A percentile compares a stretch with the other conserved stretches of the same genome.
Conservation (phyloP, 1,139 yeast species). For the Lodderomyces jiufengensis region DNA sequence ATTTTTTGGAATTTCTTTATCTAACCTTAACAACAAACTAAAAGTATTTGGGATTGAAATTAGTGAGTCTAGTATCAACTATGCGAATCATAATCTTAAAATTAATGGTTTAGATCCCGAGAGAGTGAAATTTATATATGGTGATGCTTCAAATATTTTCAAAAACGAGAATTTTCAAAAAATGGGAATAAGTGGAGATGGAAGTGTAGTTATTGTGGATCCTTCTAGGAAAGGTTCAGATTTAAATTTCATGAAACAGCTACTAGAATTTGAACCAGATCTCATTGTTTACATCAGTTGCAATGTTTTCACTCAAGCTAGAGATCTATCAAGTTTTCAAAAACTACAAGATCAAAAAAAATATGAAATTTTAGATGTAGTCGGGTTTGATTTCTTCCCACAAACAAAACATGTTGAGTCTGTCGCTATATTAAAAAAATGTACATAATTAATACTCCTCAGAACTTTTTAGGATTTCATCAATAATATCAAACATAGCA, state of each 20-base stretch:
- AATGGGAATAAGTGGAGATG: slow-evolving; percentile 26
- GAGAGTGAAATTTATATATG: slow-evolving; percentile 33
- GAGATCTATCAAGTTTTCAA: slow-evolving; percentile 34
- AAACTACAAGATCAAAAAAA: slow-evolving; percentile 19
- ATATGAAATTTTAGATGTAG: slow-evolving; percentile 30
- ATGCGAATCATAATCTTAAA: slow-evolving; percentile 39
- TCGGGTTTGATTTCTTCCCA: slow-evolving; percentile 48
- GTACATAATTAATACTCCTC: slow-evolving; percentile 6
- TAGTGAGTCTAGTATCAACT: slow-evolving; percentile 28
- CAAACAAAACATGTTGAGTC: slow-evolving; percentile 49
- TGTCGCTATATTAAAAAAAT: slow-evolving; percentile 33
- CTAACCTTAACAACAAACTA: slow-evolving; percentile 25
- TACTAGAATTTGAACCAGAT: slow-evolving; percentile 35
- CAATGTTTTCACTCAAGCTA: slow-evolving; percentile 46
- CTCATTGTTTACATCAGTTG: slow-evolving; percentile 42
- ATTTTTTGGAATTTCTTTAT: slow-evolving; percentile 40
- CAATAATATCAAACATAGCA: slow-evolving; percentile 51
- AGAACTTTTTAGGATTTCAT: slow-evolving; percentile 35
- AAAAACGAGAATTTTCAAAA: slow-evolving; percentile 21
- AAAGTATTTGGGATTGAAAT: slow-evolving; percentile 46
- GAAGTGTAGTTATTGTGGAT: slow-evolving; percentile 41
- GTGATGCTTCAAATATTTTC: slow-evolving; percentile 37
- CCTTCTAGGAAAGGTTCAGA: slow-evolving; percentile 47
- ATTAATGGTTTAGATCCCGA: slow-evolving; percentile 34
- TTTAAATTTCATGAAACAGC: slow-evolving; percentile 30